Conservation (phyloP, 495 filamentous ascomycete species). For the Tirmania nivea region DNA sequence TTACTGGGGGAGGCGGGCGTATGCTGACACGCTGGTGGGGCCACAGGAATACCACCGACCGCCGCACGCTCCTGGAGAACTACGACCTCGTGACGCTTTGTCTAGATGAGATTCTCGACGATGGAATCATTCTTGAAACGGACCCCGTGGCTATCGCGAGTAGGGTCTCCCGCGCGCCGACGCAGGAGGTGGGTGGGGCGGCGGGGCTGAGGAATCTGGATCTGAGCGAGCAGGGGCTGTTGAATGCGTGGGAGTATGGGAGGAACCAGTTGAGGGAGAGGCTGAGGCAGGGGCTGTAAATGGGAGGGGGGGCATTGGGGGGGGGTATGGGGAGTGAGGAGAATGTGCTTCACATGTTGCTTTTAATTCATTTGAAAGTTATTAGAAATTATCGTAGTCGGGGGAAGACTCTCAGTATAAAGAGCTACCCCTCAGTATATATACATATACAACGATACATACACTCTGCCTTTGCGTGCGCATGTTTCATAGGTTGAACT, state of each 20-base stretch:
- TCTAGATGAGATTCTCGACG: conserved; percentile 90
- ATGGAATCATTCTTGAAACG: conserved; percentile 90
- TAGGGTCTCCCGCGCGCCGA: conserved; percentile 75
- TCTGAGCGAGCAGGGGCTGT: conserved; percentile 81
- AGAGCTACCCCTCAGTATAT: too few relatives aligned
- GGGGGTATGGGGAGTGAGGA: too few relatives aligned
- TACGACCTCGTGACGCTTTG: conserved; percentile 82
- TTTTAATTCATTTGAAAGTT: too few relatives aligned
- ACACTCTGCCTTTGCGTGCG: too few relatives aligned
- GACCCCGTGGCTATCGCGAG: conserved; percentile 83
- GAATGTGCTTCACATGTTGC: too few relatives aligned
- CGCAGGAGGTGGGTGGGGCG: conserved; percentile 63
- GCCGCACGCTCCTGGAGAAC: conserved; percentile 93
- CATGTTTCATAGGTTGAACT: too few relatives aligned
- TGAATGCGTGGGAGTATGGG: conserved; percentile 88
- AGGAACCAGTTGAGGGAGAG: conserved; percentile 80
- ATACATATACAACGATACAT: too few relatives aligned
- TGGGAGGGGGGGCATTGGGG: background rate
- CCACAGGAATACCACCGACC: conserved; percentile 71
- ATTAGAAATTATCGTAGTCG: too few relatives aligned
- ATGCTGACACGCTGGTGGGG: background rate
- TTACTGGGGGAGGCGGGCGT: background rate
- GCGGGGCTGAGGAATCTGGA: conserved; percentile 79
- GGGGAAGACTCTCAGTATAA: too few relatives aligned
- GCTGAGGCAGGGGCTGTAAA: conserved; percentile 53